A percentile compares a stretch with the other conserved stretches of the same genome.
Conservation (phyloP, 495 filamentous ascomycete species). For the Penicillium malachiteum region DNA sequence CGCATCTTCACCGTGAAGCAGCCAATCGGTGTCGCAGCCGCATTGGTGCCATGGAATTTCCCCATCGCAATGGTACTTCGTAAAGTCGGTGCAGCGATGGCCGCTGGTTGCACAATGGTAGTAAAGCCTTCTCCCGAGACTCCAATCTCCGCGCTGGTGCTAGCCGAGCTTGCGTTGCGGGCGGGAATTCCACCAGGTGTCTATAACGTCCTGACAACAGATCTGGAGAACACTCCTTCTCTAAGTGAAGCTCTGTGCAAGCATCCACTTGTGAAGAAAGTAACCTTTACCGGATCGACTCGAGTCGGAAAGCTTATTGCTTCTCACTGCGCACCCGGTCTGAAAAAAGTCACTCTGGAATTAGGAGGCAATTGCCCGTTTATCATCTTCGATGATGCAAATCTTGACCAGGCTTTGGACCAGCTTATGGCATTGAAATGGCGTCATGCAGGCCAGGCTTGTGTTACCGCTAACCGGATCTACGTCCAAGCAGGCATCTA, state of each 20-base stretch:
- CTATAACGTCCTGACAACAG: constrained; percentile 55
- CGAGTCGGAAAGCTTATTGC: constrained; percentile 64
- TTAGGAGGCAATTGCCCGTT: constrained; percentile 76
- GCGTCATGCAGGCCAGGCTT: constrained; percentile 69
- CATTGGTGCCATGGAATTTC: constrained; percentile 67
- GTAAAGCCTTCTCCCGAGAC: constrained; percentile 63
- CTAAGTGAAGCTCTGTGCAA: constrained; percentile 65
- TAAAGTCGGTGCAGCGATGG: constrained; percentile 67
- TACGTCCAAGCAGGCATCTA: constrained; percentile 64
- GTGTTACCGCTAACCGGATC: constrained; percentile 70
- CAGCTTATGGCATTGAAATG: constrained; percentile 64
- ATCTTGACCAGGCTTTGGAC: constrained; percentile 60
- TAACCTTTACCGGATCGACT: constrained; percentile 72
- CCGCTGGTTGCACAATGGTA: constrained; percentile 70
- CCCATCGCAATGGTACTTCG: constrained; percentile 65
- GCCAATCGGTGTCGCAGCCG: constrained; percentile 63
- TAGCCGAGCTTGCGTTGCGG: constrained; percentile 53
- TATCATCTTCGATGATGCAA: constrained; percentile 72
- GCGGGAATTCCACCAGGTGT: constrained; percentile 58
- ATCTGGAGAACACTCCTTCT: constrained; percentile 61
- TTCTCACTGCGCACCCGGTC: constrained; percentile 54
- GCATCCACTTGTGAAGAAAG: constrained; percentile 64
- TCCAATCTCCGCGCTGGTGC: constrained; percentile 51
- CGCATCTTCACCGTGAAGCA: constrained; percentile 71
- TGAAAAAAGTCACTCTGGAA: constrained; percentile 73